These are phyloP conservation scores for Pleurotus ostreatus DNA, from an alignment of 768 basidiomycete species.

Conservation along the genomic window DNA sequence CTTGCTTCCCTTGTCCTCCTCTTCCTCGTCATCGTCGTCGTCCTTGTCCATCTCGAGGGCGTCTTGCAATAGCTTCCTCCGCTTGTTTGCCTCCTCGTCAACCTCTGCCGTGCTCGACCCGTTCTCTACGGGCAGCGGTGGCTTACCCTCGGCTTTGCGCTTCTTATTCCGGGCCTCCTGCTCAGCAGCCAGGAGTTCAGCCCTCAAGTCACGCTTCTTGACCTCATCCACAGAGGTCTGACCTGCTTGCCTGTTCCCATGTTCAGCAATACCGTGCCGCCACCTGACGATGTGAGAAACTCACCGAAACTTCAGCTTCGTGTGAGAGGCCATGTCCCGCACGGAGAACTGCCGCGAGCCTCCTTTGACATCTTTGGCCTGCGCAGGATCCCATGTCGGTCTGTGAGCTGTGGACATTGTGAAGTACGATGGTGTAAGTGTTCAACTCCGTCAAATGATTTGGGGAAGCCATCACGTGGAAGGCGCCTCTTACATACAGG, in stretches of 20 bases:
- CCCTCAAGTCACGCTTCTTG: conserved; percentile 71
- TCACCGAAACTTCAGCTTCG: conserved; percentile 96
- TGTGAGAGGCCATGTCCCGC: conserved; percentile 91
- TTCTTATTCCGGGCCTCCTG: conserved; percentile 87
- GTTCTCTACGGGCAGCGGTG: conserved; percentile 41
- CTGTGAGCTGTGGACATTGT: conserved; percentile 88
- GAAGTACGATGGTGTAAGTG: conserved; percentile 4
- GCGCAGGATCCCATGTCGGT: conserved; percentile 97
- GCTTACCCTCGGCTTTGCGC: conserved; percentile 81
- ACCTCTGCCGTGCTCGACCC: conserved; percentile 19
- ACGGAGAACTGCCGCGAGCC: conserved; percentile 92
- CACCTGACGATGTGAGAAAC: conserved; percentile 15
- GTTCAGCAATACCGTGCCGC: background rate
- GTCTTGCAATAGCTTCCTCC: conserved; percentile 84
- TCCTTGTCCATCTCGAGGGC: conserved; percentile 87
- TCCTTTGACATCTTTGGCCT: conserved; percentile 88
- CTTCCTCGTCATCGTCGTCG: conserved; percentile 68
- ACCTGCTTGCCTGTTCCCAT: conserved; percentile 66
- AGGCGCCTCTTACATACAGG: too few species aligned
- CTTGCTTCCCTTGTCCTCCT: conserved; percentile 28
- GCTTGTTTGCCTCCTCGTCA: conserved; percentile 70
- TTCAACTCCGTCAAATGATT: background rate
- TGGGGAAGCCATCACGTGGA: too few species aligned
- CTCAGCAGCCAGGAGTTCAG: conserved; percentile 83
- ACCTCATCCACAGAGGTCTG: conserved; percentile 83